phyloP scores from a whole-genome alignment of 148 eudicot genomes.

The Persicaria maculosa region DNA sequence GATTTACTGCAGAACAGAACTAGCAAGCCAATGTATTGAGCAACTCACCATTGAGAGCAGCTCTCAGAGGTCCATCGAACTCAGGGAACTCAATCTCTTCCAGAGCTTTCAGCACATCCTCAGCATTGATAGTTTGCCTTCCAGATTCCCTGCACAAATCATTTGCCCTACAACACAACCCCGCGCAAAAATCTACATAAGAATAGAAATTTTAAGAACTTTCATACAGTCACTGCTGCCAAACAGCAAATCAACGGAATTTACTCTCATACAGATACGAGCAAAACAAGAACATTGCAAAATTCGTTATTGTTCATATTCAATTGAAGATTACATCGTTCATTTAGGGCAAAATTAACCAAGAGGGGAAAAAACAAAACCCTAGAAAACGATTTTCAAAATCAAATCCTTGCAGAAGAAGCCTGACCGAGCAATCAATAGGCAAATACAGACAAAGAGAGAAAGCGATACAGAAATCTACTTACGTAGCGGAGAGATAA shows the following conservation, averaged over 20 bases:
- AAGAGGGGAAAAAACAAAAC: background rate
- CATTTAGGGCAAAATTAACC: background rate
- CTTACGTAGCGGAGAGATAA: slow-evolving; percentile 87
- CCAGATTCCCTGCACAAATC: slow-evolving; percentile 79
- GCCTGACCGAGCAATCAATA: background rate
- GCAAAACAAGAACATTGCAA: background rate
- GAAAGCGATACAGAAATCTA: background rate
- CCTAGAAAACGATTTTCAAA: background rate
- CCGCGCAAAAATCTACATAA: background rate
- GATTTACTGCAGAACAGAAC: too few relatives aligned
- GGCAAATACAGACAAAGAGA: background rate
- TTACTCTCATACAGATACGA: background rate
- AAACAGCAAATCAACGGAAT: background rate
- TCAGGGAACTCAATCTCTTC: slow-evolving; percentile 84
- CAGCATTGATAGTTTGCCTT: slow-evolving; percentile 80
- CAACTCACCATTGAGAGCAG: slow-evolving; percentile 57
- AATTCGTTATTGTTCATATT: background rate
- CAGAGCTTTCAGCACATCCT: slow-evolving; percentile 78
- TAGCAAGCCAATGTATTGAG: background rate
- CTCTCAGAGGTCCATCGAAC: slow-evolving; percentile 63
- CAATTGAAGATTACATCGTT: background rate
- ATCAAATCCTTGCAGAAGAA: background rate
- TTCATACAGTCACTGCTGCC: background rate
- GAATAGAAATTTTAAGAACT: background rate
- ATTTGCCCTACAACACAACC: slow-evolving; percentile 50